A percentile compares a stretch with the other conserved stretches of the same genome.
These are phyloP conservation scores for Coriolopsis trogii DNA, from an alignment of 1,284 basidiomycete genomes.

Conservation along the genomic window DNA sequence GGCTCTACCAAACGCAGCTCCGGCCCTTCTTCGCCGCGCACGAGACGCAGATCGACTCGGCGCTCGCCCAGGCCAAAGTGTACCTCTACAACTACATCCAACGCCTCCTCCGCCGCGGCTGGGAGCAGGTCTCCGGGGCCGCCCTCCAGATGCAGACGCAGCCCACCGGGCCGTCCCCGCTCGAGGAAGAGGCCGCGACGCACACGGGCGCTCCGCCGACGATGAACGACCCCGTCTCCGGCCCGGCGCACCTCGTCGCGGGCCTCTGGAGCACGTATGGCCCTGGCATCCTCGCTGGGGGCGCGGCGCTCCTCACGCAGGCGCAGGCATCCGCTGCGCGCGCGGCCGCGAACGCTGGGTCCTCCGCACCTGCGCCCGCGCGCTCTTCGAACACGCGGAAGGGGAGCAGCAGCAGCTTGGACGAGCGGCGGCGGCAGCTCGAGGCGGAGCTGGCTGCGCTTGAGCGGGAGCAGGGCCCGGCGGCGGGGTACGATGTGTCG, in stretches of 20 bases:
- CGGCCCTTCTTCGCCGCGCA: conserved; percentile 79
- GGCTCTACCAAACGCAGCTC: conserved; percentile 76
- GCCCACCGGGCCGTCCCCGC: conserved; percentile 19
- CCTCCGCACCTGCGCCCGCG: conserved; percentile 19
- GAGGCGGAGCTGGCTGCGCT: conserved; percentile 61
- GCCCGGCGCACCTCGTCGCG: conserved; percentile 62
- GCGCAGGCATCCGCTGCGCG: conserved; percentile 27
- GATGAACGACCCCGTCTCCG: conserved; percentile 57
- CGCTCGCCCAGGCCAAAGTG: conserved; percentile 64
- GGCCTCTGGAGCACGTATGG: conserved; percentile 77
- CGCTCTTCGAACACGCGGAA: neutral
- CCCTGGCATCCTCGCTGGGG: conserved; percentile 67
- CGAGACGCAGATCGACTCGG: conserved; percentile 81
- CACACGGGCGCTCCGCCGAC: conserved; percentile 47
- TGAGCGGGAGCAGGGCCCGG: conserved; percentile 18
- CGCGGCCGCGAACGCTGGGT: conserved; percentile 21
- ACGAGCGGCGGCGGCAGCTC: conserved; percentile 52
- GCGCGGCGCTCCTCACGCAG: conserved; percentile 55
- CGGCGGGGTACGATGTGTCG: conserved; percentile 32
- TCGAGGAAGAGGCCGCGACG: conserved; percentile 32
- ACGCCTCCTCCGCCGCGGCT: conserved; percentile 58
- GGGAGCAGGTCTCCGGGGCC: conserved; percentile 57
- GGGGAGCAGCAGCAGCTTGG: conserved; percentile 13
- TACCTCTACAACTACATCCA: conserved; percentile 68
- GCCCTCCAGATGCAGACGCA: conserved; percentile 41